Percentiles rank a stretch among this genome's conserved stretches.
Evolutionary conservation across 202 grass and related monocot genomes (phyloP).

Genomic region (Setaria viridis): DNA sequence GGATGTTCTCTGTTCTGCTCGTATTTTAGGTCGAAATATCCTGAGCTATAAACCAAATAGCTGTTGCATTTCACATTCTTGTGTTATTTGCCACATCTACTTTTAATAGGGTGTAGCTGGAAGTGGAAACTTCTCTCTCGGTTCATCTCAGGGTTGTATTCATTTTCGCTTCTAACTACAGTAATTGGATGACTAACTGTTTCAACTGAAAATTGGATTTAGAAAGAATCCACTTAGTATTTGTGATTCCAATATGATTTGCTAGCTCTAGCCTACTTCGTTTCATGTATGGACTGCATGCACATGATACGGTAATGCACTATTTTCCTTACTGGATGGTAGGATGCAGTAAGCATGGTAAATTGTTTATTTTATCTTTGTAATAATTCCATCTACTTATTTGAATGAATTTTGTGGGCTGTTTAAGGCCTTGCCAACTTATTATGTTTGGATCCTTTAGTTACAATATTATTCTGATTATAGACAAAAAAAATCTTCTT

Average conservation of each 20-base stretch:
- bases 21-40: conserved; percentile 2
- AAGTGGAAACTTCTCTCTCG: conserved; percentile 14
- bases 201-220: conserved; percentile 21
- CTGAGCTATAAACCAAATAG: not conserved
- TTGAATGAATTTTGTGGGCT: not conserved
- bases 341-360: not conserved
- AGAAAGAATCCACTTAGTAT: not conserved
- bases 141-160: not conserved
- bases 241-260: conserved; percentile 25
- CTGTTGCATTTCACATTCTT: not conserved
- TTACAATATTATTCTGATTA: not conserved
- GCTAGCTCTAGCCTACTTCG: conserved; percentile 8
- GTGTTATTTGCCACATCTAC: not conserved
- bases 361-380: conserved; percentile 8
- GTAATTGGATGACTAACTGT: conserved; percentile 17
- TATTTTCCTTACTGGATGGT: conserved; percentile 13
- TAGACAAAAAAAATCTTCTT: not conserved
- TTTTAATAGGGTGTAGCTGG: conserved; percentile 2
- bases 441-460: conserved; percentile 36
- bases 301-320: not conserved
- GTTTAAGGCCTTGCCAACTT: not conserved
- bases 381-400: conserved; percentile 12
- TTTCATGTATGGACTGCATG: conserved; percentile 20
- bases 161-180: conserved; percentile 25
- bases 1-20: not conserved